phyloP scores from a whole-genome alignment of 495 filamentous ascomycete species.

The Neurospora hispaniola region DNA sequence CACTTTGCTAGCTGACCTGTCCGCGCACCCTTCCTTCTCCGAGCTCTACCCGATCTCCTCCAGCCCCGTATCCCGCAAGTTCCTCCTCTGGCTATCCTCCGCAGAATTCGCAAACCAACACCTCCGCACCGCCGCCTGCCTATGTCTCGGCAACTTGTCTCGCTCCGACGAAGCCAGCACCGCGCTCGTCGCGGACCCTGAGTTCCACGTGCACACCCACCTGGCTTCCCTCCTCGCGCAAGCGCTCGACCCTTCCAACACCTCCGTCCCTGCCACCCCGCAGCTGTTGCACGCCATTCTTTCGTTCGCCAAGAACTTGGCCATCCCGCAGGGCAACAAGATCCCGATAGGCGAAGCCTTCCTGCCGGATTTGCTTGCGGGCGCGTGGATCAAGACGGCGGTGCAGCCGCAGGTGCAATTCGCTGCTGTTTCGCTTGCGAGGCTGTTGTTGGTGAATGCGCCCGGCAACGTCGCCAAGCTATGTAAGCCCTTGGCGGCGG shows the following conservation, averaged over 20 bases:
- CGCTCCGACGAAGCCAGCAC: conserved; percentile 56
- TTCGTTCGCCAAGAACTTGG: conserved; percentile 72
- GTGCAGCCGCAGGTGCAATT: conserved; percentile 60
- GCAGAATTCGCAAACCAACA: conserved; percentile 16
- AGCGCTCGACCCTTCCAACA: conserved; percentile 8
- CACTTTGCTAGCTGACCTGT: conserved; percentile 52
- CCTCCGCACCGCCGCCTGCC: conserved; percentile 62
- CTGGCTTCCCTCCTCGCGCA: conserved; percentile 42
- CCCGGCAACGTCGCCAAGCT: conserved; percentile 44
- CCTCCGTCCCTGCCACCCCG: conserved; percentile 14
- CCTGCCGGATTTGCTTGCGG: conserved; percentile 40
- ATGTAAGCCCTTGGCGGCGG: conserved; percentile 28
- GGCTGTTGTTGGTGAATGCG: conserved; percentile 54
- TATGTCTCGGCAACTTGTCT: conserved; percentile 68
- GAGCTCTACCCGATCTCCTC: conserved; percentile 7
- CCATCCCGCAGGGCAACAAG: conserved; percentile 57
- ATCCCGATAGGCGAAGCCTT: conserved; percentile 38
- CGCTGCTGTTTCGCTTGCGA: conserved; percentile 52
- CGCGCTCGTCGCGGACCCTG: conserved; percentile 35
- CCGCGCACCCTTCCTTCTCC: conserved; percentile 45
- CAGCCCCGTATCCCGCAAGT: conserved; percentile 19
- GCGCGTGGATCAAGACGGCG: conserved; percentile 46
- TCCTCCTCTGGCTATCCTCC: conserved; percentile 38
- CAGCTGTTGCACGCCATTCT: conserved; percentile 56
- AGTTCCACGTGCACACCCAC: conserved; percentile 39